Conservation (phyloP, 495 filamentous ascomycete genomes). For the Neurospora sublineolata region DNA sequence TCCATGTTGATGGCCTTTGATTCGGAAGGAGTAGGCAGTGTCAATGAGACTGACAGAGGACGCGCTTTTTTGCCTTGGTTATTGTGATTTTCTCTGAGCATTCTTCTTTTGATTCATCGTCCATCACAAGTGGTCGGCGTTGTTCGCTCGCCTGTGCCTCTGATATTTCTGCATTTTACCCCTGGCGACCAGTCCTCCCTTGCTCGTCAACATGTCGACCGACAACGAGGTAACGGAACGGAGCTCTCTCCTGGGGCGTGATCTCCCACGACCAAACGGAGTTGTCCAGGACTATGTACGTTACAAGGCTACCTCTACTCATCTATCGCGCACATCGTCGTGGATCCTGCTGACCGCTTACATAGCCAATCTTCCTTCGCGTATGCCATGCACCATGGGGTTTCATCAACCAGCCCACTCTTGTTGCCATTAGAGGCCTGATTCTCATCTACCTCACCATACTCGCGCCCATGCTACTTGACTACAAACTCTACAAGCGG, state of each 20-base stretch:
- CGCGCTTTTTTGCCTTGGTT: background rate
- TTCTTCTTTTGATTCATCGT: background rate
- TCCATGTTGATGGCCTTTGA: background rate
- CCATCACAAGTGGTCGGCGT: background rate
- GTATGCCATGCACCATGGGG: conserved; percentile 41
- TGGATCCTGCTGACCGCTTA: conserved; percentile 5
- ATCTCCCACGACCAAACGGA: background rate
- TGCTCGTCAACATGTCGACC: background rate
- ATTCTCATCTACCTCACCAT: conserved; percentile 35
- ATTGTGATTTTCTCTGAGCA: background rate
- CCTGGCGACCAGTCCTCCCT: background rate
- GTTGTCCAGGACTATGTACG: conserved; percentile 25
- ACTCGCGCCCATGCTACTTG: conserved; percentile 25
- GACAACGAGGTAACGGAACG: background rate
- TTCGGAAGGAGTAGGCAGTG: background rate
- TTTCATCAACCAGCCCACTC: conserved; percentile 28
- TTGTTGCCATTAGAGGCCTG: conserved; percentile 28
- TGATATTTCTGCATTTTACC: background rate
- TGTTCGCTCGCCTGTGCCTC: background rate
- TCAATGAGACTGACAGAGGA: background rate
- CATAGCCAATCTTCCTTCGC: conserved; percentile 37
- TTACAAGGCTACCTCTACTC: background rate
- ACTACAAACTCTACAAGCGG: conserved; percentile 26
- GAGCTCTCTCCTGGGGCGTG: background rate
- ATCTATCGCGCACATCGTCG: background rate